A percentile compares a stretch with the other conserved stretches of the same genome.
phyloP scores from a whole-genome alignment of 192 early-diverging fungal species.

The Coemansia sp. region DNA sequence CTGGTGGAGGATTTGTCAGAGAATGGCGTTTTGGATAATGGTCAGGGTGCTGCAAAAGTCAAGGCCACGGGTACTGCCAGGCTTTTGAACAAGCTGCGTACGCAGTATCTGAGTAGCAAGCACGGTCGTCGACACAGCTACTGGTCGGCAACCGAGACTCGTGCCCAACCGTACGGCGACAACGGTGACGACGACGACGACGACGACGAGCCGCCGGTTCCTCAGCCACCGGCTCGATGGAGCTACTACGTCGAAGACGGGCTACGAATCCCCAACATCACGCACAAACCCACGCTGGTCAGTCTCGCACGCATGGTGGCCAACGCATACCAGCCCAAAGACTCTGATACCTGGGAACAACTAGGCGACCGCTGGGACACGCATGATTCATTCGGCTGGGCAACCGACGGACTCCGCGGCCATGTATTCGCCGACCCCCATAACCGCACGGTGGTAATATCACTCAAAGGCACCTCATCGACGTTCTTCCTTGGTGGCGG shows the following conservation, averaged over 20 bases:
- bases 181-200: constrained; percentile 9
- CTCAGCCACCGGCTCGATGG: constrained; percentile 27
- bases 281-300: constrained; percentile 70
- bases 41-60: neutral
- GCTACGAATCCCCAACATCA: constrained; percentile 69
- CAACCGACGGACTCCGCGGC: constrained; percentile 73
- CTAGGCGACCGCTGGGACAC: constrained; percentile 67
- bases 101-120: constrained; percentile 32
- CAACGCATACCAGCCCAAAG: constrained; percentile 78
- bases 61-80: constrained; percentile 31
- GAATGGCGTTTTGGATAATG: neutral
- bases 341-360: constrained; percentile 67
- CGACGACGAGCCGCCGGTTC: neutral
- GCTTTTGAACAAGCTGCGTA: constrained; percentile 33
- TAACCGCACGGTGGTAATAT: constrained; percentile 73
- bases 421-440: constrained; percentile 79
- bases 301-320: constrained; percentile 78
- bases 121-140: constrained; percentile 48
- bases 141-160: constrained; percentile 22
- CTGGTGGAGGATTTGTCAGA: neutral
- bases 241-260: constrained; percentile 54
- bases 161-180: neutral
- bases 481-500: constrained; percentile 66
- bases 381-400: constrained; percentile 75
- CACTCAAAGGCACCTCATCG: constrained; percentile 85